These are phyloP conservation scores for Aspergillus fischeri DNA, from an alignment of 2,329 filamentous ascomycete genomes.

Conservation along the genomic window DNA sequence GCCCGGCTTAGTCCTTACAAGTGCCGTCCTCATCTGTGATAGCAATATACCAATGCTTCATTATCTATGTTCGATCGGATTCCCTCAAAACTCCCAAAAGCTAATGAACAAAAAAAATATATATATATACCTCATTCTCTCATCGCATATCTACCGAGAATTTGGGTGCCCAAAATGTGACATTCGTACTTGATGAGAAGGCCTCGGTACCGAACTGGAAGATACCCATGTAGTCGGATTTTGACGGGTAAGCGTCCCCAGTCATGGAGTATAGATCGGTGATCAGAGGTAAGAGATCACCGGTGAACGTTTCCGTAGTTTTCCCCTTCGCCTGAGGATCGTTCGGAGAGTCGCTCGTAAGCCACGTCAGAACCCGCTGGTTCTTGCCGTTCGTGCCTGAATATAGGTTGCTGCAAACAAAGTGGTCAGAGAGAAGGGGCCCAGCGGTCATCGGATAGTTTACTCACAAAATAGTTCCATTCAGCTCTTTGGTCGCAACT, in stretches of 20 bases:
- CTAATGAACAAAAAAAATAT: background rate
- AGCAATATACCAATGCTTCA: background rate
- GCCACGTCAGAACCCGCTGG: slow-evolving; percentile 43
- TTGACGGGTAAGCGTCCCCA: slow-evolving; percentile 35
- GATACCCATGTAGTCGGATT: slow-evolving; percentile 49
- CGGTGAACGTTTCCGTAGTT: slow-evolving; percentile 40
- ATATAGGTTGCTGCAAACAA: background rate
- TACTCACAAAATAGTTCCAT: background rate
- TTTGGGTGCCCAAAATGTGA: slow-evolving; percentile 47
- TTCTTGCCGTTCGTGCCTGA: background rate
- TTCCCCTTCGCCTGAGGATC: too few relatives aligned
- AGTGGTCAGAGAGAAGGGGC: background rate
- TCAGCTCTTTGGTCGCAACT: background rate
- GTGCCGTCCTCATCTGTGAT: background rate
- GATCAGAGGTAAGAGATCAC: slow-evolving; percentile 47
- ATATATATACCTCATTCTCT: background rate
- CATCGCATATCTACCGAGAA: slow-evolving; percentile 10
- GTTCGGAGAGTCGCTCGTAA: slow-evolving; percentile 31
- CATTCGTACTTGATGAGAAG: slow-evolving; percentile 40
- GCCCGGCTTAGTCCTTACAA: background rate
- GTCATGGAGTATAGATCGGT: slow-evolving; percentile 36
- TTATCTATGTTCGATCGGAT: background rate
- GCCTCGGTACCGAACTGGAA: slow-evolving; percentile 52
- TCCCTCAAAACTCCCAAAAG: background rate
- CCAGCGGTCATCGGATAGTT: background rate